Evolutionary conservation across 371 early-diverging fungal genomes (phyloP).

Genomic region (Parasitella parasitica): DNA sequence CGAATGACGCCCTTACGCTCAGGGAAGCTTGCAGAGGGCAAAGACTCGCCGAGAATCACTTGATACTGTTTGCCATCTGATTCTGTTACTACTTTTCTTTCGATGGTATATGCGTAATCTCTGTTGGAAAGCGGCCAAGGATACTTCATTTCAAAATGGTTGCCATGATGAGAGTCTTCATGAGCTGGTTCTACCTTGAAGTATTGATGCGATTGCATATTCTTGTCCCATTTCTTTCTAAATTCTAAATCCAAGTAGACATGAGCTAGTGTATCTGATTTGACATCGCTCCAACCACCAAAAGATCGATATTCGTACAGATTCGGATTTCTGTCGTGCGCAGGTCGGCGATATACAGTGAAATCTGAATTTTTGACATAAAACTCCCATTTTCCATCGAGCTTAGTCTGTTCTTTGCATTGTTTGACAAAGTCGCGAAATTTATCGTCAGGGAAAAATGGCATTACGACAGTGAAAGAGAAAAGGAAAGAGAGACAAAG

Average conservation of each 20-base stretch:
- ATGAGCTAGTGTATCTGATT: conserved; percentile 25
- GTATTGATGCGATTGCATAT: conserved; percentile 37
- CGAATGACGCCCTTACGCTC: conserved; percentile 40
- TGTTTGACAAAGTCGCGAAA: conserved; percentile 11
- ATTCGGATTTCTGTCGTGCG: conserved; percentile 17
- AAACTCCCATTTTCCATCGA: conserved; percentile 21
- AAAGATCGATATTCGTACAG: conserved; percentile 27
- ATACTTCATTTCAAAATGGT: conserved; percentile 31
- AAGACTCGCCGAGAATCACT: conserved; percentile 48
- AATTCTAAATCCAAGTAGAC: conserved; percentile 43
- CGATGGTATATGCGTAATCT: conserved; percentile 49
- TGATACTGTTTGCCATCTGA: conserved; percentile 26
- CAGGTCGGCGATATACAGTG: conserved; percentile 28
- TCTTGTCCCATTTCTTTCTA: conserved; percentile 50
- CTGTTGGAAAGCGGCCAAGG: conserved; percentile 53
- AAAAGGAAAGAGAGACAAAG: background rate
- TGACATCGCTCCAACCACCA: conserved; percentile 30
- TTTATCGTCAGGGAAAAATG: conserved; percentile 11
- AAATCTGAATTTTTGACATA: conserved; percentile 26
- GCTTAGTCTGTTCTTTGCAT: conserved; percentile 3
- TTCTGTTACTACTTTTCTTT: conserved; percentile 18
- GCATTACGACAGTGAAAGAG: background rate
- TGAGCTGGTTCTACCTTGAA: conserved; percentile 13
- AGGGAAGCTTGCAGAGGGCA: conserved; percentile 26
- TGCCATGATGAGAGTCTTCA: background rate